Base-by-base conservation (phyloP, 2,329 filamentous ascomycete species). In the Dactylella cylindrospora region DNA sequence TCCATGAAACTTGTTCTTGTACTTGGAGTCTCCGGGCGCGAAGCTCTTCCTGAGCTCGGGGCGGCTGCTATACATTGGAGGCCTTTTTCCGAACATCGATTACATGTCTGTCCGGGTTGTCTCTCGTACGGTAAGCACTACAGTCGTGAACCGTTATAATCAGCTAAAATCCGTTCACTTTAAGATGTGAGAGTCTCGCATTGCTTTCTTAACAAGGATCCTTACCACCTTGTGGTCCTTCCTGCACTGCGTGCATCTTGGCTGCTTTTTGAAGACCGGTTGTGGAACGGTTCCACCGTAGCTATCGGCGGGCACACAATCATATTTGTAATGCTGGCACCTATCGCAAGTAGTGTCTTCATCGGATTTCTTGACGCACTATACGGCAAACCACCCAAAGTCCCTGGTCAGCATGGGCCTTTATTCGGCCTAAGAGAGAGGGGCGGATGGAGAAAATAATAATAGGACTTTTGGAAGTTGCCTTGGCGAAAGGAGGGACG, bases 161-260 rank as follows among this genome's bases (percentile, higher is more conserved):
- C n/a, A n/a, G n/a, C n/a, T n/a, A n/a, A n/a, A n/a, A n/a, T n/a
- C n/a, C n/a, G n/a, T n/a, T n/a, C n/a, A n/a, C n/a, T n/a, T n/a
- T n/a, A n/a, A n/a, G n/a, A n/a, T n/a, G n/a, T n/a, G n/a, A n/a
- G n/a, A n/a, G n/a, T n/a, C n/a, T n/a, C 20, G 41, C 4, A 5
- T 26, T 35, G n/a, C 22, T 31, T 29, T 45, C 23, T 15, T 19
- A 17, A n/a, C n/a, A n/a, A n/a, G n/a, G n/a, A n/a, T 41, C 43
- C 57, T 23, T 62, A 62, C 57, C n/a, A 62, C 57, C 54, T 62
- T 62, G 20, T 62, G 57, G 20, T 62, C 57, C 28, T 62, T 62
- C 26, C 57, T 46, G 19, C 57, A 62, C 31, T 62, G 57, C 9
- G 57, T 62, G 35, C 57, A 62, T 35, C 57, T 36, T 32, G 57